Base-by-base conservation (phyloP, 2,329 filamentous ascomycete species). In the Colletotrichum kahawae region DNA sequence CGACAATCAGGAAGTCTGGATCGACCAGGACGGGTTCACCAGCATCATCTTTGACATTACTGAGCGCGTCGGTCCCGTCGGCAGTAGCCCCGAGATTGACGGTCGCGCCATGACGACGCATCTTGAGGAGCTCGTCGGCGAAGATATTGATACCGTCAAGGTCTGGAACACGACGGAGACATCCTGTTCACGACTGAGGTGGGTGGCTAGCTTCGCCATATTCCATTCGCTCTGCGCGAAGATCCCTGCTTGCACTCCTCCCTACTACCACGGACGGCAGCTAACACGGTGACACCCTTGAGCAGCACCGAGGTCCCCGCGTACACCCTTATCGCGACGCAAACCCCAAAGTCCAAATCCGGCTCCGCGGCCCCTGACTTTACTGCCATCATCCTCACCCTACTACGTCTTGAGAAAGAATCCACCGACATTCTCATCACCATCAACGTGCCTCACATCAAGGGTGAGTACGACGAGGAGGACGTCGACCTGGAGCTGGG, bases 1-100 rank as follows among this genome's bases (percentile, higher is more conserved):
- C 66, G 93, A 96, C 82, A 94, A 97, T 84, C 96, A 98, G 87
- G 96, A 98, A 88, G 94, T 98, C 79, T 98, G 93, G 86, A 93
- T 98, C 81, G 95, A 97, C 82, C 90, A 91, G 77, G 90, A 94
- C 77, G 95, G 95, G 65, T 96, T 96, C 83, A 95, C 95, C 4
- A 95, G 91, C 85, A 92, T 98, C 82, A 96, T 98, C 79, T 90
- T 98, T 84, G 96, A 98, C 80, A 95, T 98, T 81, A 94, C 94
- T 70, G 93, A 98, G 86, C 93, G 94, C 71, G 93, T 98, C 27
- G 90, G 91, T 75, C 82, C 84, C 16, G 80, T 90, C 6, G 87
- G 88, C 34, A 87, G 85, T 56, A 85, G 87, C 3, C 87, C 91
- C 21, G 90, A 92, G 80, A 90, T 90, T 43, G 92, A 96, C 79